Evolutionary conservation across 352 stramenopile genomes (phyloP), one percentile per base, ranked within the genome.

Genomic region (Globisporangium viniferum): DNA sequence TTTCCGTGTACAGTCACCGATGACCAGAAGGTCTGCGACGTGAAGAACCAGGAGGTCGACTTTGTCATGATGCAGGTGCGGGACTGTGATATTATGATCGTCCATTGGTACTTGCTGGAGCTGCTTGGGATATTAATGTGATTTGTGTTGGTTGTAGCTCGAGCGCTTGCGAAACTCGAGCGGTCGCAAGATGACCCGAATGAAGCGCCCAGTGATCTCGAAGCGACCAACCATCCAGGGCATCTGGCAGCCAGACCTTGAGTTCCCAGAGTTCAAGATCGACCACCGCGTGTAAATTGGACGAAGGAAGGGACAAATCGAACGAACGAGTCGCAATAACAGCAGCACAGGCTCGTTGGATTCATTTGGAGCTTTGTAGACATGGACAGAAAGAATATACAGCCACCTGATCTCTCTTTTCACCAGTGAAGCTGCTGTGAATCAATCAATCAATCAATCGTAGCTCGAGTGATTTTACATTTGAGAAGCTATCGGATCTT

Each of bases 11-110:
- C 54, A 95, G 87, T 96, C 75, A 93, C 85, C 66, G 81, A 86
- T 64, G 67, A 91, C 67, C 83, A 74, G 56, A 96, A 96, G 75
- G 89, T 96, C 18, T 81, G 82, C 63, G 89, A 96, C 64, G 82
- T 96, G 44, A 96, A 96, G 82, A 96, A 96, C 81, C 79, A 94
- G 77, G 85, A 96, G 20, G 84, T 94, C 55, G 67, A 79, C 39
- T 91, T 92, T 59, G 88, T 96, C 51, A 68, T 96, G 73, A 82
- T 78, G 70, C 87, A 93, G 85, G 86, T 94, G 56, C 68, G 75
- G n/a, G 35, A 22, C 36, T 44, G 24, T 44, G 33, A 29, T 22
- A 22, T 48, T 10, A 51, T 59, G 39, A 20, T 44, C 59, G 10
- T 7, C n/a, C 44, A 48, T 48, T 20, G 44, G 15, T 22, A 49